Evolutionary conservation across 2,329 filamentous ascomycete species (phyloP).

Genomic region (Pyricularia sp.): DNA sequence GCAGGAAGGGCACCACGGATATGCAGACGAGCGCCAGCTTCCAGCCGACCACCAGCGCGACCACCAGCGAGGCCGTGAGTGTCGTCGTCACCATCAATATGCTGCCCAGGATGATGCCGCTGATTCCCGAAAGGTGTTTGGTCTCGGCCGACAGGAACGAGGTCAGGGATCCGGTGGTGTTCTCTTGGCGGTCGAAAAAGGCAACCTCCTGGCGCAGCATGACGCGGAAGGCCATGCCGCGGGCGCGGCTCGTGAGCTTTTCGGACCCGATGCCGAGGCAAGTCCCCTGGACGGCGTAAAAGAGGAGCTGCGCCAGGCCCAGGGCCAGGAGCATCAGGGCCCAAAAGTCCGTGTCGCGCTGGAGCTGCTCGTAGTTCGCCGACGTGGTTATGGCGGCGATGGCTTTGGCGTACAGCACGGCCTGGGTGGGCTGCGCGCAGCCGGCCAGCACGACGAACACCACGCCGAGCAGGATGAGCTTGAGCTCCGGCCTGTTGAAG

Average conservation of each 20-base stretch:
- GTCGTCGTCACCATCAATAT: conserved; percentile 75
- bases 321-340: conserved; percentile 82
- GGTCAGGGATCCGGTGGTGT: conserved; percentile 80
- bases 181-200: conserved; percentile 86
- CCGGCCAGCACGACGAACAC: conserved; percentile 69
- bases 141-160: conserved; percentile 85
- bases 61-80: conserved; percentile 59
- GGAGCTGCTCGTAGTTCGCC: conserved; percentile 14
- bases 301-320: conserved; percentile 61
- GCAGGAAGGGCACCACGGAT: conserved; percentile 26
- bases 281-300: conserved; percentile 59
- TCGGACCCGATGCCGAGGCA: conserved; percentile 83
- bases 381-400: conserved; percentile 57
- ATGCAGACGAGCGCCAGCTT: conserved; percentile 32
- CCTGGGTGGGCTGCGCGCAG: conserved; percentile 53
- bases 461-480: conserved; percentile 66
- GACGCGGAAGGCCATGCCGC: conserved; percentile 72
- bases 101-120: conserved; percentile 79
- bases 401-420: conserved; percentile 83
- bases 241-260: conserved; percentile 70
- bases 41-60: conserved; percentile 30
- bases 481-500: conserved; percentile 69
- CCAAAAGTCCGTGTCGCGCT: conserved; percentile 74
- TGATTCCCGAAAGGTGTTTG: conserved; percentile 82
- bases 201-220: conserved; percentile 89